Evolutionary conservation across 345 rosid genomes (phyloP).

Genomic region (Balakata baccata): DNA sequence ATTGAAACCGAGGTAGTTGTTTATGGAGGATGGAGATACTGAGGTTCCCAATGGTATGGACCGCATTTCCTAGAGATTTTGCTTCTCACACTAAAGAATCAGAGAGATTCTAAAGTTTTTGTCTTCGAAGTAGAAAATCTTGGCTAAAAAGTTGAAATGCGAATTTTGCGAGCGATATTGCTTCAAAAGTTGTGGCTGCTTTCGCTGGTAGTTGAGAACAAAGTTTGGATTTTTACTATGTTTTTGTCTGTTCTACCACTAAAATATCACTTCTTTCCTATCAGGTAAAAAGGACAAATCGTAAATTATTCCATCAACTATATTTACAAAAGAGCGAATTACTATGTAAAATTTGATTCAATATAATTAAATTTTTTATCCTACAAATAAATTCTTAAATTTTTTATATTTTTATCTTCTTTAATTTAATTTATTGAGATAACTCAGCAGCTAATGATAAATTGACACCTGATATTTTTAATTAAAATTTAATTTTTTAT

Average conservation of each 20-base stretch:
- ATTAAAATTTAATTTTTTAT: too few species aligned
- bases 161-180: background rate
- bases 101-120: background rate
- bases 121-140: background rate
- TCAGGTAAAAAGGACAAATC: too few species aligned
- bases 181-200: background rate
- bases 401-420: too few species aligned
- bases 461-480: too few species aligned
- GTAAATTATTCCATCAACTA: too few species aligned
- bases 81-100: background rate
- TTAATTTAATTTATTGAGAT: too few species aligned
- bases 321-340: too few species aligned
- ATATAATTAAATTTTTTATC: too few species aligned
- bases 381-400: too few species aligned
- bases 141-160: background rate
- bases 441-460: too few species aligned
- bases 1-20: constrained; percentile 27
- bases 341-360: too few species aligned
- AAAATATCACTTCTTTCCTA: background rate
- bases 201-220: background rate
- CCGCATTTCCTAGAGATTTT: constrained; percentile 49
- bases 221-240: background rate
- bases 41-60: constrained; percentile 61
- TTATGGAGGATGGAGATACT: constrained; percentile 35
- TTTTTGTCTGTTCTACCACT: background rate